Evolutionary conservation across 2,329 filamentous ascomycete species (phyloP).

Genomic region (Microcyclosporella mali): DNA sequence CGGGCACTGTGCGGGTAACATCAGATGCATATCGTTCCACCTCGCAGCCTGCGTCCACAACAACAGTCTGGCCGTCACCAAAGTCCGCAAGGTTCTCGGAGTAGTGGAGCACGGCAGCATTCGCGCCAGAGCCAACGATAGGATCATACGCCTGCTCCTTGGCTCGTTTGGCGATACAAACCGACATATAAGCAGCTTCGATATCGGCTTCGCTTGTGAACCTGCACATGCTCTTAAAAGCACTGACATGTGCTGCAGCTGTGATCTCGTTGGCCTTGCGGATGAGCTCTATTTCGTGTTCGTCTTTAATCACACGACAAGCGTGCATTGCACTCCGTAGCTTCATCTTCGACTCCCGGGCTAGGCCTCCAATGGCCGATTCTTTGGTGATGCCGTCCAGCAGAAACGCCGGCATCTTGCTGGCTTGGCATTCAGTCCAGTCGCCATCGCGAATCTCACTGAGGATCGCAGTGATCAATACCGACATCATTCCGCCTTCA

Average conservation of each 20-base stretch:
- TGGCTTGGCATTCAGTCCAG: too few relatives aligned
- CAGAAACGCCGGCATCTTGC: too few relatives aligned
- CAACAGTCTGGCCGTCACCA: slow-evolving; percentile 62
- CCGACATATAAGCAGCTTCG: slow-evolving; percentile 68
- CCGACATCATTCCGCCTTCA: too few relatives aligned
- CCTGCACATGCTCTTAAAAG: slow-evolving; percentile 57
- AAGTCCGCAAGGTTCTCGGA: slow-evolving; percentile 69
- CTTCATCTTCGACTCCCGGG: too few relatives aligned
- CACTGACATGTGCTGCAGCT: slow-evolving; percentile 66
- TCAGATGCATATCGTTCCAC: slow-evolving; percentile 82
- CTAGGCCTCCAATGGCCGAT: too few relatives aligned
- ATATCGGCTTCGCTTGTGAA: slow-evolving; percentile 76
- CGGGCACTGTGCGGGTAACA: slow-evolving; percentile 79
- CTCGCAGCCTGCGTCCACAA: slow-evolving; percentile 84
- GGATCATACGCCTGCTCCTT: slow-evolving; percentile 77
- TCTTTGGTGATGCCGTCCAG: neutral
- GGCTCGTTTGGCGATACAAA: slow-evolving; percentile 66
- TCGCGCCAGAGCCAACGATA: slow-evolving; percentile 80
- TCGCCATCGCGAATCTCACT: too few relatives aligned
- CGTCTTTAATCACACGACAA: slow-evolving; percentile 73
- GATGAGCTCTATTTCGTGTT: slow-evolving; percentile 79
- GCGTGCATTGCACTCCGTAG: slow-evolving; percentile 60
- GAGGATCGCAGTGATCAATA: too few relatives aligned
- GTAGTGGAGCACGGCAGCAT: slow-evolving; percentile 84
- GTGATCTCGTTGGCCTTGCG: slow-evolving; percentile 75